Base-by-base conservation (phyloP, 306 rosid genomes). In the Alnus glutinosa region DNA sequence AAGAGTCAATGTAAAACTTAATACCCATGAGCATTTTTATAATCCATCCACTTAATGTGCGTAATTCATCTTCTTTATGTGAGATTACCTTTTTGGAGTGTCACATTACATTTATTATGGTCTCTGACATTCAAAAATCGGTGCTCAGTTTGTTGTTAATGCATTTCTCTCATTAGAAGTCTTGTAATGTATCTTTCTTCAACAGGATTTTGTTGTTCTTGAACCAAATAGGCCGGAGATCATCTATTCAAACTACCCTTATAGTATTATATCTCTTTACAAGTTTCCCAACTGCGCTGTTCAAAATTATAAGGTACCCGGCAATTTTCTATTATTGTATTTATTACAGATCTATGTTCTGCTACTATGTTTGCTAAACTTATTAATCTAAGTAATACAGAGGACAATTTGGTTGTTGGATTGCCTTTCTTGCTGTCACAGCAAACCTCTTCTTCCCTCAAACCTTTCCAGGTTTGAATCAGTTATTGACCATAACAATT, bases 331-430 rank as follows among this genome's bases (percentile, higher is more conserved):
- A 50, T 18, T 73, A 15, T 42, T 10, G 10, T 58, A 23, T 4
- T 30, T 64, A 32, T 66, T 55, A 28, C 72, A 69, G 44, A 55
- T 42, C 61, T 72, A 36, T 36, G 14, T 77, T 34, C 58, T 58
- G 54, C 46, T 36, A 66, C 42, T 77, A 2, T 7, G 28, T 79
- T 72, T n/a, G 0, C 11, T 69, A 7, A 47, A 61, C 68, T 50
- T 16, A 46, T 46, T 2, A 48, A 55, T 76, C 71, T 10, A 66
- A 61, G 6, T 67, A 34, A 66, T 61, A 79, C 88, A 87, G 88
- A 83, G 90, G 86, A 79, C 78, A 74, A 75, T 55, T 87, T 52
- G 88, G 90, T 72, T 77, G 23, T 70, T 87, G 90, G 90, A 55
- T 87, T 77, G 82, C 90, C 73, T 84, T 84, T 76, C 82, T 82